Percentiles rank a stretch among this genome's conserved stretches.
Conservation (phyloP, 495 filamentous ascomycete genomes). For the Xylaria castorea region DNA sequence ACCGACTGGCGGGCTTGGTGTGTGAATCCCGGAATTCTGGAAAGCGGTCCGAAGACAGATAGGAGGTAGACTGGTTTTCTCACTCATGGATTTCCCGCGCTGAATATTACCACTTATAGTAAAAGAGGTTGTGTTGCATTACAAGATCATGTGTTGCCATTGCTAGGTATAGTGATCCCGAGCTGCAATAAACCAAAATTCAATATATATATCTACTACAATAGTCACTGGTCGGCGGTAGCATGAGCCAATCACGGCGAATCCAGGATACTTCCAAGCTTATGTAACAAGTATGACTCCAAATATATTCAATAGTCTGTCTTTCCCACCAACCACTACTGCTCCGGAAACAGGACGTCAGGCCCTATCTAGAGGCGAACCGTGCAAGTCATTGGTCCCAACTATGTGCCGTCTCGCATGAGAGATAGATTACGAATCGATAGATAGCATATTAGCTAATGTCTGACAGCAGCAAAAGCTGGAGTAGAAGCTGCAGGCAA, state of each 20-base stretch:
- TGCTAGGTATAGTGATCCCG: neutral
- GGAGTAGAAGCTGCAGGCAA: neutral
- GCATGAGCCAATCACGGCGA: neutral
- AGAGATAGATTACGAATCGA: slow-evolving; percentile 15
- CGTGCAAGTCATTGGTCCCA: neutral
- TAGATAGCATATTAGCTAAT: neutral
- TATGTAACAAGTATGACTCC: neutral
- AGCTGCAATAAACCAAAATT: neutral
- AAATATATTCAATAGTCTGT: neutral
- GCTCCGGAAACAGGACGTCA: neutral
- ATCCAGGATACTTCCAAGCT: neutral
- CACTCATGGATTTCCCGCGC: neutral
- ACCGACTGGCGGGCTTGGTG: neutral
- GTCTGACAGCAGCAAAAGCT: neutral
- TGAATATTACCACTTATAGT: neutral
- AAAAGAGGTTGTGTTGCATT: neutral
- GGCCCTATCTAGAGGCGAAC: neutral
- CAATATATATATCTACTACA: neutral
- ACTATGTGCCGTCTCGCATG: slow-evolving; percentile 11
- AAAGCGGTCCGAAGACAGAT: neutral
- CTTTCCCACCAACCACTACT: neutral
- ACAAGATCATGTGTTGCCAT: neutral
- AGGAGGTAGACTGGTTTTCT: neutral
- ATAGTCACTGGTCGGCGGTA: neutral
- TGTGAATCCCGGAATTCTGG: neutral